Conservation (phyloP, 176 grass and related monocot genomes). For the Ampelocalamus luodianensis region DNA sequence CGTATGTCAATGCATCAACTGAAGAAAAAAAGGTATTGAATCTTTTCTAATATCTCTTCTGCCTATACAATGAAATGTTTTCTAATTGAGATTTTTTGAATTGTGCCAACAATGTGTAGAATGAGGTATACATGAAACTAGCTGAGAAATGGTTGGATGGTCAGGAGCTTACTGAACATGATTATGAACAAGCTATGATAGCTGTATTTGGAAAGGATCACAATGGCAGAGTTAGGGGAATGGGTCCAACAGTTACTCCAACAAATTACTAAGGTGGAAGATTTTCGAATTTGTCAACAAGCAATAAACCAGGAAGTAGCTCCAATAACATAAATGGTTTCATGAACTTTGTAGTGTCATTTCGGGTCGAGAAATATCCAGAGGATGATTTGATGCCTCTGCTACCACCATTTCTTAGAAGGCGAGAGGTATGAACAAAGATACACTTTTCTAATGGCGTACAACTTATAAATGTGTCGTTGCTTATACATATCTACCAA, state of each 20-base stretch:
- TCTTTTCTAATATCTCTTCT: neutral
- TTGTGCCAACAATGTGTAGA: neutral
- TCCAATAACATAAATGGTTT: neutral
- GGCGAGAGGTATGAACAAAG: neutral
- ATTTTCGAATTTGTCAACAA: neutral
- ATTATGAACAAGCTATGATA: neutral
- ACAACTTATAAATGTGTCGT: neutral
- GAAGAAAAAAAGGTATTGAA: neutral
- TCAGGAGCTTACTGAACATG: neutral
- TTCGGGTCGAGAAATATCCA: neutral
- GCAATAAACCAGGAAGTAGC: neutral
- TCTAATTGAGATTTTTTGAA: neutral
- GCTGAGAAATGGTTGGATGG: neutral
- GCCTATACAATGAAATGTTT: neutral
- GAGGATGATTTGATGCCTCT: neutral
- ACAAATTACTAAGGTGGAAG: neutral
- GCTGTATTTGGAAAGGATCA: neutral
- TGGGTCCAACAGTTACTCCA: neutral
- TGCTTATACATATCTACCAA: neutral
- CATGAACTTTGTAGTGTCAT: neutral
- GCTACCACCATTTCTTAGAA: neutral
- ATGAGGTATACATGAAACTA: neutral
- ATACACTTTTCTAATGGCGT: neutral
- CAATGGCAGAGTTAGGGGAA: neutral
- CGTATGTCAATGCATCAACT: neutral